Conservation (phyloP, 2,329 filamentous ascomycete genomes). For the Aureobasidium leucospermi region DNA sequence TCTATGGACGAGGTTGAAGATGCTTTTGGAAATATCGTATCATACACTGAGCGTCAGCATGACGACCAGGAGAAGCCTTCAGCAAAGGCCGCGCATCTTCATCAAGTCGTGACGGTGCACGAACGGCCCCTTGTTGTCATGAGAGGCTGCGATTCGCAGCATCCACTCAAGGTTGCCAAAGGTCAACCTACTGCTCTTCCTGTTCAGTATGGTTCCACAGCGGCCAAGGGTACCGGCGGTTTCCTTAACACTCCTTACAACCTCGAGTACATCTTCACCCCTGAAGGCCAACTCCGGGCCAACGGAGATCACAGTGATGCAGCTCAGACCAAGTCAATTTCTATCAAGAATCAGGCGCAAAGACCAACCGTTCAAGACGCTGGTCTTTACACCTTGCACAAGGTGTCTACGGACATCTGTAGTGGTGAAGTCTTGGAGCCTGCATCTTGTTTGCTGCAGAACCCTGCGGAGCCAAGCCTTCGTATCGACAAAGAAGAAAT, state of each 20-base stretch:
- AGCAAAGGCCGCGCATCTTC: conserved; percentile 48
- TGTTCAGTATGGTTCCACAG: conserved; percentile 57
- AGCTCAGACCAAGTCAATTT: conserved; percentile 50
- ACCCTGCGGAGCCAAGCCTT: conserved; percentile 79
- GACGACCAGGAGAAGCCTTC: conserved; percentile 40
- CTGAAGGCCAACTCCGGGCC: conserved; percentile 60
- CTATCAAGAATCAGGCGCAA: conserved; percentile 55
- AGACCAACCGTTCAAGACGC: conserved; percentile 64
- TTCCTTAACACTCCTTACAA: conserved; percentile 59
- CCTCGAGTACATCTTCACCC: conserved; percentile 75
- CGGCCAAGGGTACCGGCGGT: conserved; percentile 40
- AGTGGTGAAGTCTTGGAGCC: conserved; percentile 86
- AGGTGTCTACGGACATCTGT: conserved; percentile 74
- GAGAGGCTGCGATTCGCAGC: conserved; percentile 67
- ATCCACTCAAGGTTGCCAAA: conserved; percentile 75
- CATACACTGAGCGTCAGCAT: conserved; percentile 67
- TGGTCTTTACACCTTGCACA: conserved; percentile 78
- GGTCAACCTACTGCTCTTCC: conserved; percentile 63
- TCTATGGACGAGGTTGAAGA: conserved; percentile 88
- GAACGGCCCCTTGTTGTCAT: conserved; percentile 73
- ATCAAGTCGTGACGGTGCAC: conserved; percentile 76
- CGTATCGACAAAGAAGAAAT: conserved; percentile 70
- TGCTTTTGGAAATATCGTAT: conserved; percentile 77
- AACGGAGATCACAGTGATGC: conserved; percentile 62
- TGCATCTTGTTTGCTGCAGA: conserved; percentile 84